Evolutionary conservation across 2,329 filamentous ascomycete species (phyloP), one percentile per base, ranked within the genome.

Genomic region (Neocatenulostroma microsporum): DNA sequence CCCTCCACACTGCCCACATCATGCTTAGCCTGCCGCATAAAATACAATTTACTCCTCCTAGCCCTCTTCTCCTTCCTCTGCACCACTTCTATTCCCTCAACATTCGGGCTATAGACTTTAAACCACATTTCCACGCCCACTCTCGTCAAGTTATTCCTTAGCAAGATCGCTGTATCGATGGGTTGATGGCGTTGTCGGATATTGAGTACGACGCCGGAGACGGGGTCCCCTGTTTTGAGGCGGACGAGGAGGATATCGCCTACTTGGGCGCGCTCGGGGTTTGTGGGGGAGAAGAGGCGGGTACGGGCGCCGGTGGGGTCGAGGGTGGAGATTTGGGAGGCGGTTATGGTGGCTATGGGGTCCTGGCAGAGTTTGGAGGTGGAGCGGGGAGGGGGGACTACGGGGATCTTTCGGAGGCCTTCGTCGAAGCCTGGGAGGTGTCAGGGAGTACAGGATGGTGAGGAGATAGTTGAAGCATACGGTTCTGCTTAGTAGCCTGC

Each of bases 81-180:
- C 62, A 96, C 84, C 52, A 98, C 82, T 66, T 98, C 89, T 55
- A 98, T 86, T 46, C 84, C 85, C 58, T 83, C 78, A 21, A 96
- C 82, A 57, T 84, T 82, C 42, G 89, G 89, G 57, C 78, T 84
- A 70, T 91, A 96, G 41, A 96, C 72, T 72, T 98, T 98, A 65
- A 84, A 87, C 80, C 86, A 94, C 85, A 94, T 91, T 74, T 98
- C 91, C 42, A 94, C 85, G 42, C 85, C 84, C 5, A 93, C 77
- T 51, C 84, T 77, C 49, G 85, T 88, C 51, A 98, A 68, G 58
- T 93, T 80, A 53, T 89, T 89, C 39, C 91, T 76, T 42, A 98
- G 71, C 41, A 94, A 67, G 37, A 98, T 81, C 4, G 84, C 83
- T 2, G 86, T 94, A 66, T 96, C 89, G 42, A 91, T 76, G 41